Conservation (phyloP, 768 basidiomycete genomes). For the Myochromella boudieri region DNA sequence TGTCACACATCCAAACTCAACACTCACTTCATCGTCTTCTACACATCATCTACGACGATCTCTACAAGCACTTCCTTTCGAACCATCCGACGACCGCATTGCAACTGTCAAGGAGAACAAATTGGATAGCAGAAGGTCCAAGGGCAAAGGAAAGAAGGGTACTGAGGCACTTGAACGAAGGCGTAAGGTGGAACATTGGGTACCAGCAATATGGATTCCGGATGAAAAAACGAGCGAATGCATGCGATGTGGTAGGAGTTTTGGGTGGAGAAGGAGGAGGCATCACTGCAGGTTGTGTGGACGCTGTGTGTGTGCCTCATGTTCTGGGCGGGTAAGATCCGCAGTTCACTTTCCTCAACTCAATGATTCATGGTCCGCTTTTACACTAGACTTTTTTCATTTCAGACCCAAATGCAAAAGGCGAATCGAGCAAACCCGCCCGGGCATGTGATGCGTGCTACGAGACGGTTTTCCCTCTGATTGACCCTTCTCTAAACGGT, state of each 20-base stretch:
- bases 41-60: slow-evolving; percentile 74
- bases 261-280: slow-evolving; percentile 76
- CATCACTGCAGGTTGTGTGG: slow-evolving; percentile 91
- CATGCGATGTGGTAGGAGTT: slow-evolving; percentile 78
- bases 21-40: slow-evolving; percentile 74
- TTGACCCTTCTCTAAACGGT: slow-evolving; percentile 33
- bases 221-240: slow-evolving; percentile 81
- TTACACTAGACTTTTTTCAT: slow-evolving; percentile 79
- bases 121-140: slow-evolving; percentile 17
- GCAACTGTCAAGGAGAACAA: slow-evolving; percentile 25
- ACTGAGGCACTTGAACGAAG: slow-evolving; percentile 33
- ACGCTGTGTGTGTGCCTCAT: slow-evolving; percentile 79
- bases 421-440: slow-evolving; percentile 52
- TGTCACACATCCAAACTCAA: slow-evolving; percentile 74
- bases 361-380: background rate
- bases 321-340: slow-evolving; percentile 71
- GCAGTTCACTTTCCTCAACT: background rate
- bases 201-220: slow-evolving; percentile 92
- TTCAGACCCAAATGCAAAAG: slow-evolving; percentile 49
- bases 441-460: slow-evolving; percentile 87
- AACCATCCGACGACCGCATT: slow-evolving; percentile 50
- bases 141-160: slow-evolving; percentile 18
- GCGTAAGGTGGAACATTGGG: slow-evolving; percentile 73
- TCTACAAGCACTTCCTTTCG: slow-evolving; percentile 72
- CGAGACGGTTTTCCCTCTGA: slow-evolving; percentile 77